These are phyloP conservation scores for Neurospora cerealis DNA, from an alignment of 495 filamentous ascomycete genomes.

Conservation along the genomic window DNA sequence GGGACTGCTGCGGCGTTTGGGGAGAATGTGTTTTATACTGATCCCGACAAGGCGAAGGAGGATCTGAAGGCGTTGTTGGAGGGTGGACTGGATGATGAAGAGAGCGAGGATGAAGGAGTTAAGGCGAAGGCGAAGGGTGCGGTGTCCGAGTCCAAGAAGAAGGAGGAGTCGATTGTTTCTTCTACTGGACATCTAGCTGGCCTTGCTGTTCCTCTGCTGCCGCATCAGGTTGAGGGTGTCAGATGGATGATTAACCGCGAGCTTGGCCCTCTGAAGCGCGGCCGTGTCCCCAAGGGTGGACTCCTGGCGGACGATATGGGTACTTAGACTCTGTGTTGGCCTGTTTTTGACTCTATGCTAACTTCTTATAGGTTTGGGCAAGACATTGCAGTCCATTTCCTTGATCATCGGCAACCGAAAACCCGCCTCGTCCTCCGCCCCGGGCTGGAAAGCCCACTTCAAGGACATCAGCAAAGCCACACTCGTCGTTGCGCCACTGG, in stretches of 20 bases:
- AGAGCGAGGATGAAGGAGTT: constrained; percentile 21
- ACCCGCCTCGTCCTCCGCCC: constrained; percentile 39
- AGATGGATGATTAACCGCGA: constrained; percentile 91
- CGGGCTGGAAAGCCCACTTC: constrained; percentile 47
- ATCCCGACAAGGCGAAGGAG: constrained; percentile 64
- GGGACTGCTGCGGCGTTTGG: constrained; percentile 23
- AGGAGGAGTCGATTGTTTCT: constrained; percentile 13
- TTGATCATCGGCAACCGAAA: constrained; percentile 76
- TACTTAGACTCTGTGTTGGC: background rate
- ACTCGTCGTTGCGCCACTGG: constrained; percentile 86
- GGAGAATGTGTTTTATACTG: constrained; percentile 62
- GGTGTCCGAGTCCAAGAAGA: background rate
- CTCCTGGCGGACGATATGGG: constrained; percentile 86
- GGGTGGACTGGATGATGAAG: constrained; percentile 72
- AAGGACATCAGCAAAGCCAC: constrained; percentile 63
- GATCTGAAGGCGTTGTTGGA: constrained; percentile 83
- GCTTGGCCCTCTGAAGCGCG: constrained; percentile 64
- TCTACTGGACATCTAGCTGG: constrained; percentile 46
- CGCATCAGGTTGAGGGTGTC: constrained; percentile 87
- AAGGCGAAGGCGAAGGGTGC: constrained; percentile 1
- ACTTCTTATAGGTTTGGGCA: constrained; percentile 41
- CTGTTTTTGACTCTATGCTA: background rate
- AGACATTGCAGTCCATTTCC: constrained; percentile 73
- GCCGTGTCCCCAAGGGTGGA: constrained; percentile 73
- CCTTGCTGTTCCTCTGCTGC: constrained; percentile 74